phyloP scores from a whole-genome alignment of 2,329 filamentous ascomycete species.

The Pseudopyrenochaeta lycopersici region DNA sequence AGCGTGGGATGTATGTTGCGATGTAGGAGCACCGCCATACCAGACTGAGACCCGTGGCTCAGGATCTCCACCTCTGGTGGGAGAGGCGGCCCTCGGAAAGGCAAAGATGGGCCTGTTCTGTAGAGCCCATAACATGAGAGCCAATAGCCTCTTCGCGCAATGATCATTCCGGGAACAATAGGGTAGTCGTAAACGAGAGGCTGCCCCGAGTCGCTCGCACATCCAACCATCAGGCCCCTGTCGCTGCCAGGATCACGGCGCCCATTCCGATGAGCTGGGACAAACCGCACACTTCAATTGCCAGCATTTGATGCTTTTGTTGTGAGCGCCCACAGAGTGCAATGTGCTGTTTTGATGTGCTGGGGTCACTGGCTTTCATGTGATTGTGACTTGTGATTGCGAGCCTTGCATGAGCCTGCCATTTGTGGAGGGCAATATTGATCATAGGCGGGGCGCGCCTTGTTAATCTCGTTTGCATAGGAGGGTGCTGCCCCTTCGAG shows the following conservation, averaged over 20 bases:
- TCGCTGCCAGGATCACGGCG: neutral
- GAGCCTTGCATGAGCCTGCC: neutral
- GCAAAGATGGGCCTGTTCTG: conserved; percentile 7
- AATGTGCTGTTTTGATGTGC: neutral
- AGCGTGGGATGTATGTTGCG: neutral
- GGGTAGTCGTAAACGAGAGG: conserved; percentile 6
- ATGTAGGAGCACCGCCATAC: neutral
- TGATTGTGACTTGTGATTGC: neutral
- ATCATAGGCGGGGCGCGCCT: conserved; percentile 21
- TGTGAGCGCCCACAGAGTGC: no score
- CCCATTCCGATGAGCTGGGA: conserved; percentile 8
- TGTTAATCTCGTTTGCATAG: conserved; percentile 36
- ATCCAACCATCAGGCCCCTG: neutral
- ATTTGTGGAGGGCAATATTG: conserved; percentile 24
- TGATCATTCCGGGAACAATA: neutral
- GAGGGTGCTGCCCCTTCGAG: conserved; percentile 18
- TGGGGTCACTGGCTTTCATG: conserved; percentile 2
- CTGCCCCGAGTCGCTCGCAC: neutral
- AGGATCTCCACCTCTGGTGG: neutral
- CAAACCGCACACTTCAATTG: neutral
- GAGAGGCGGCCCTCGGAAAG: neutral
- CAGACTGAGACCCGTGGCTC: neutral
- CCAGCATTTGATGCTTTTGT: neutral
- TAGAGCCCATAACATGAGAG: conserved; percentile 5
- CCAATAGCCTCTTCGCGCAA: conserved; percentile 15